Conservation (phyloP, 2,329 filamentous ascomycete genomes). For the Cordyceps militaris region DNA sequence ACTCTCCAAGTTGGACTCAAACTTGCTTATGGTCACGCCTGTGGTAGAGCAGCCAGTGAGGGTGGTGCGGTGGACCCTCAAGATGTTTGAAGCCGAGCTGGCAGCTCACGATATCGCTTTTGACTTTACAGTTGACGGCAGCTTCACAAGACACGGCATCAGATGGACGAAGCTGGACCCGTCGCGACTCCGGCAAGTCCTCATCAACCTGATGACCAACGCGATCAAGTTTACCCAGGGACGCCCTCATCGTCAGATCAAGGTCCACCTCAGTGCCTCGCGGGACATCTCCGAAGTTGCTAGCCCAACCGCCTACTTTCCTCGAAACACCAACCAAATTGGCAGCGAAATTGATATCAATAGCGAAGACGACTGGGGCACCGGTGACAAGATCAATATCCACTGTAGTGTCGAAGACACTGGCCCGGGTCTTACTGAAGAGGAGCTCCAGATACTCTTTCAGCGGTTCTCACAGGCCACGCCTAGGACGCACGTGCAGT, state of each 20-base stretch:
- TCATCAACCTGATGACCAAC: constrained; percentile 69
- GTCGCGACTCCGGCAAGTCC: constrained; percentile 63
- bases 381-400: constrained; percentile 63
- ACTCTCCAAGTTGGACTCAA: constrained; percentile 63
- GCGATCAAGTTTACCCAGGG: constrained; percentile 60
- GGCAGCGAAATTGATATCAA: constrained; percentile 34
- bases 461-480: constrained; percentile 63
- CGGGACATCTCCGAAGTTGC: constrained; percentile 38
- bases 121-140: constrained; percentile 60
- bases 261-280: constrained; percentile 59
- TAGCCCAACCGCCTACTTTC: constrained; percentile 39
- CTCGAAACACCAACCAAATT: constrained; percentile 34
- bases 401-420: constrained; percentile 68
- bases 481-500: constrained; percentile 63
- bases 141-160: constrained; percentile 56
- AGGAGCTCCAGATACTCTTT: constrained; percentile 61
- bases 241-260: constrained; percentile 52
- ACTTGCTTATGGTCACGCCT: constrained; percentile 62
- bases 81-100: constrained; percentile 74
- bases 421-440: constrained; percentile 56
- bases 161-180: constrained; percentile 72
- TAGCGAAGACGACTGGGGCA: constrained; percentile 59
- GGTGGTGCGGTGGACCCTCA: constrained; percentile 61
- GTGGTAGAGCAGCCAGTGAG: constrained; percentile 62
- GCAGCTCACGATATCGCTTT: constrained; percentile 65